phyloP scores from a whole-genome alignment of 345 rosid species.

The Gossypium herbaceum region DNA sequence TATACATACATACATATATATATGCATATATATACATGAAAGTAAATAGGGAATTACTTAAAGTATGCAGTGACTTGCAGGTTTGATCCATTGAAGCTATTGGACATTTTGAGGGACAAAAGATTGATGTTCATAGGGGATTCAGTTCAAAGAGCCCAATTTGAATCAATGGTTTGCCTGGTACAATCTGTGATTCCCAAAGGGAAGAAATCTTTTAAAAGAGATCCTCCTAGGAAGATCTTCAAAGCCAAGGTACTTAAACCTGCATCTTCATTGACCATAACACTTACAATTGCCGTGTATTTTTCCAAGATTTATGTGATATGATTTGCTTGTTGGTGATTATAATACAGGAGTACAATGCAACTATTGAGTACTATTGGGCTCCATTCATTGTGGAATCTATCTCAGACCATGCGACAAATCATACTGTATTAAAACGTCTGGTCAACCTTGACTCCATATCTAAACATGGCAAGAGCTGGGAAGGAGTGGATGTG shows the following conservation, averaged over 20 bases:
- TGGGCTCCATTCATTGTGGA: constrained; percentile 97
- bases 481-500: constrained; percentile 70
- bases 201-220: constrained; percentile 57
- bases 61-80: constrained; percentile 34
- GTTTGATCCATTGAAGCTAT: constrained; percentile 69
- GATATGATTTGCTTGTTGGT: neutral
- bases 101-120: constrained; percentile 65
- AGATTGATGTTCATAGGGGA: constrained; percentile 92
- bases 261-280: neutral
- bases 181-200: constrained; percentile 74
- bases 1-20: constrained; percentile 4
- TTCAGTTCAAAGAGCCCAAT: constrained; percentile 84
- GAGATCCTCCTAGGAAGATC: constrained; percentile 85
- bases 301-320: neutral
- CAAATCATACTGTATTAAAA: constrained; percentile 74
- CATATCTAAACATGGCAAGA: constrained; percentile 70
- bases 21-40: neutral
- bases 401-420: constrained; percentile 87
- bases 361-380: constrained; percentile 73
- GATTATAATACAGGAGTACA: constrained; percentile 54
- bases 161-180: constrained; percentile 88
- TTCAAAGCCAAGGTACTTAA: constrained; percentile 65
- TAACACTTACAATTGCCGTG: neutral
- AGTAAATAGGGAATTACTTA: neutral
- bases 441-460: constrained; percentile 79